Conservation (phyloP, 2,329 filamentous ascomycete species). For the Cyphellophora europaea region DNA sequence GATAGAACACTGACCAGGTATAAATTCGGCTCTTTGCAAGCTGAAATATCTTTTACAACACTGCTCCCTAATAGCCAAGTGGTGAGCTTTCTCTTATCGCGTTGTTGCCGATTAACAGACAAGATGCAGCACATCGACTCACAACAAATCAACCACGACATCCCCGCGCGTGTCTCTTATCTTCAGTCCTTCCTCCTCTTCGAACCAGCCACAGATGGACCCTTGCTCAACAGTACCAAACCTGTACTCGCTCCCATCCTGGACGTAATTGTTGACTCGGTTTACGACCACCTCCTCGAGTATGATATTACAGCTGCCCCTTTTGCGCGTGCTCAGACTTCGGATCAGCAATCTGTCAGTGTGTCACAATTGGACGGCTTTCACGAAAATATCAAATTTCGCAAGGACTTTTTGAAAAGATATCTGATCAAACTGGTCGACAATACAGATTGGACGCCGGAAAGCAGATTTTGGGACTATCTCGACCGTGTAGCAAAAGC, state of each 20-base stretch:
- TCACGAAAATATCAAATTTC: conserved; percentile 22
- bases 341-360: conserved; percentile 7
- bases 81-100: too few relatives aligned
- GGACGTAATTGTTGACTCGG: conserved; percentile 20
- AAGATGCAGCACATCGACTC: conserved; percentile 15
- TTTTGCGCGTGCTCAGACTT: conserved; percentile 20
- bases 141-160: conserved; percentile 5
- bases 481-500: conserved; percentile 23
- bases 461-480: conserved; percentile 21
- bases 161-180: conserved; percentile 18
- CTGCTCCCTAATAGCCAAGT: too few relatives aligned
- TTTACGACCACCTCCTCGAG: conserved; percentile 22
- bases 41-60: too few relatives aligned
- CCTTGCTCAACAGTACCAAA: conserved; percentile 17
- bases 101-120: too few relatives aligned
- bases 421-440: conserved; percentile 21
- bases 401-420: conserved; percentile 22
- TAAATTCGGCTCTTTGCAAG: too few relatives aligned
- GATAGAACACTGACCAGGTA: too few relatives aligned
- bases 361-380: conserved; percentile 14
- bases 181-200: conserved; percentile 21
- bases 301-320: conserved; percentile 23
- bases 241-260: conserved; percentile 19
- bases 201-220: conserved; percentile 19
- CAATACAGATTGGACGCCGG: conserved; percentile 21